These are phyloP conservation scores for Thraustochytrium sp. DNA, from an alignment of 352 stramenopile species.

Conservation along the genomic window DNA sequence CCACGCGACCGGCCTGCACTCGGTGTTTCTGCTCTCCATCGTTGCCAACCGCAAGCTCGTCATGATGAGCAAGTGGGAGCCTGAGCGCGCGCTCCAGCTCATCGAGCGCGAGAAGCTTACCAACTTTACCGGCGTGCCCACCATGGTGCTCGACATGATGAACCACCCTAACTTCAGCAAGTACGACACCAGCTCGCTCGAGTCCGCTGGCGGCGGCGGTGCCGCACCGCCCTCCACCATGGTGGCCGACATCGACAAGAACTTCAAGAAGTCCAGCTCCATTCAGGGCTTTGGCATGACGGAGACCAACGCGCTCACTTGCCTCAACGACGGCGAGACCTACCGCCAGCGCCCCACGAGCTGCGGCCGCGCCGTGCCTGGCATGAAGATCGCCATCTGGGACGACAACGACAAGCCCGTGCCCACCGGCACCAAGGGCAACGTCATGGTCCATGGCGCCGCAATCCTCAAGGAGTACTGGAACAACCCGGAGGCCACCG, in stretches of 20 bases:
- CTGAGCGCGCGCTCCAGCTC: conserved; percentile 6
- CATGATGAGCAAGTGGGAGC: conserved; percentile 41
- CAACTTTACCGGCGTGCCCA: conserved; percentile 40
- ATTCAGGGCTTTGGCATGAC: conserved; percentile 35
- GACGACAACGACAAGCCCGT: conserved; percentile 26
- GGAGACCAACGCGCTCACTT: conserved; percentile 31
- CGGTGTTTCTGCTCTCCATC: conserved; percentile 23
- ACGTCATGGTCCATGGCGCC: conserved; percentile 42
- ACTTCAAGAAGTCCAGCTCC: conserved; percentile 38
- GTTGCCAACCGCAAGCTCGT: conserved; percentile 25
- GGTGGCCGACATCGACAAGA: neutral
- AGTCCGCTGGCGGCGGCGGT: conserved; percentile 22
- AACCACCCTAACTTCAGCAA: conserved; percentile 42
- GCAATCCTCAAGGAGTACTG: conserved; percentile 51
- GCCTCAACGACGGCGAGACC: neutral
- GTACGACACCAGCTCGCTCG: conserved; percentile 40
- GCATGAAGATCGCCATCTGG: conserved; percentile 11
- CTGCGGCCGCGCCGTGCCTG: neutral
- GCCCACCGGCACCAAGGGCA: neutral
- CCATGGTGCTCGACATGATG: conserved; percentile 46
- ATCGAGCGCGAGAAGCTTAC: conserved; percentile 32
- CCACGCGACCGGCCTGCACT: conserved; percentile 34
- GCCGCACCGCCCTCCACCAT: conserved; percentile 3
- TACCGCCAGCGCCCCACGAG: conserved; percentile 6
- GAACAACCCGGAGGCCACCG: conserved; percentile 45